These are phyloP conservation scores for Kluyveromyces lactis DNA, from an alignment of 805 yeast species.

Conservation along the genomic window DNA sequence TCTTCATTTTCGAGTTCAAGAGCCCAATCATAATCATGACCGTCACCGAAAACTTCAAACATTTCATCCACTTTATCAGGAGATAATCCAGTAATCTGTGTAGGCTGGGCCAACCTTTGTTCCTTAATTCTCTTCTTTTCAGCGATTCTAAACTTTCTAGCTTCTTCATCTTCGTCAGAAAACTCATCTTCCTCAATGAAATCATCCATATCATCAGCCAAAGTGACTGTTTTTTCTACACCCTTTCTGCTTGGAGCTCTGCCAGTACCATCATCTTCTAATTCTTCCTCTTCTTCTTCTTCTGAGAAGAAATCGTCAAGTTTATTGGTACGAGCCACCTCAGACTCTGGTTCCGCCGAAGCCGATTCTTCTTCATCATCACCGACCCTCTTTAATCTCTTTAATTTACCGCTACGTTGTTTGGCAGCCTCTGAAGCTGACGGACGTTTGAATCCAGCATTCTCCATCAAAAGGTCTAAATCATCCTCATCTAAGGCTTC, in stretches of 20 bases:
- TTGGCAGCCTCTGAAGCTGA: slow-evolving; percentile 30
- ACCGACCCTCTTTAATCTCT: slow-evolving; percentile 75
- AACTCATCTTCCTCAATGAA: slow-evolving; percentile 96
- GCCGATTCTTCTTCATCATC: slow-evolving; percentile 26
- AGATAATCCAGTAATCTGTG: slow-evolving; percentile 57
- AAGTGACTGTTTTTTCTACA: slow-evolving; percentile 25
- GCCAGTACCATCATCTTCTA: slow-evolving; percentile 12
- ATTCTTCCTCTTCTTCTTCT: slow-evolving; percentile 30
- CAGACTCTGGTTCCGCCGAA: slow-evolving; percentile 12
- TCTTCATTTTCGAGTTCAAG: slow-evolving; percentile 77
- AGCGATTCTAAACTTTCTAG: slow-evolving; percentile 33
- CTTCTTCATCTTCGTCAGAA: slow-evolving; percentile 67
- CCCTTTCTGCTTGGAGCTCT: slow-evolving; percentile 7
- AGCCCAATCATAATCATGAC: slow-evolving; percentile 97
- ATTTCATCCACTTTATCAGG: slow-evolving; percentile 88
- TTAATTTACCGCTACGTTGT: slow-evolving; percentile 41
- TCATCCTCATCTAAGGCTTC: slow-evolving; percentile 91
- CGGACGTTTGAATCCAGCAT: slow-evolving; percentile 63
- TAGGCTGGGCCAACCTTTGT: slow-evolving; percentile 43
- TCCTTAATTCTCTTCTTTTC: slow-evolving; percentile 29
- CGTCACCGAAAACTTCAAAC: slow-evolving; percentile 94
- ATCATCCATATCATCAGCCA: slow-evolving; percentile 81
- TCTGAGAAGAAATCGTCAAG: slow-evolving; percentile 37
- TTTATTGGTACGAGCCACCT: slow-evolving; percentile 16
- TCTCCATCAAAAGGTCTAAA: slow-evolving; percentile 82